Evolutionary conservation across 768 basidiomycete species (phyloP).

Genomic region (Tulasnella sp.): DNA sequence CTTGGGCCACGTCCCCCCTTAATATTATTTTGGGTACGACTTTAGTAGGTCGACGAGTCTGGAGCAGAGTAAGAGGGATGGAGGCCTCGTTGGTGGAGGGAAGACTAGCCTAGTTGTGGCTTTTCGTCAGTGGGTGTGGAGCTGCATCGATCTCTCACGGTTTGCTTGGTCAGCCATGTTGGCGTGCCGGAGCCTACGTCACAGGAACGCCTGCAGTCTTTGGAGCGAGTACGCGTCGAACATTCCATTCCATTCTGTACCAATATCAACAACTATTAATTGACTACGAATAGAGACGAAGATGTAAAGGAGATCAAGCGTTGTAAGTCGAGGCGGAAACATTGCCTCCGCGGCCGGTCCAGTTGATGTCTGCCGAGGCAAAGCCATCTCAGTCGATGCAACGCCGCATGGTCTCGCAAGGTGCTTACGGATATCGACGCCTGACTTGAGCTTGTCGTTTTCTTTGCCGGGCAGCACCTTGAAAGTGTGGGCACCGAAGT

Average conservation of each 20-base stretch:
- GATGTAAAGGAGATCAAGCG: conserved; percentile 40
- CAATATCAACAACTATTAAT: conserved; percentile 11
- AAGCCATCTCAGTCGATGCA: neutral
- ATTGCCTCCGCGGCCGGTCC: conserved; percentile 97
- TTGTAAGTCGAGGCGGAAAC: conserved; percentile 88
- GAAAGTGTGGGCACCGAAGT: conserved; percentile 99
- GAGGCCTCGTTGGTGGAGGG: conserved; percentile 8
- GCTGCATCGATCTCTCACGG: conserved; percentile 19
- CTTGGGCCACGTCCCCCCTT: neutral
- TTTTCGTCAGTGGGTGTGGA: conserved; percentile 8
- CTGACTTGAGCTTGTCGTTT: conserved; percentile 75
- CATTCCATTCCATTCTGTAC: neutral
- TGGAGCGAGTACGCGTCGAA: neutral
- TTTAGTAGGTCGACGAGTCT: neutral
- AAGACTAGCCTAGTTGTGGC: neutral
- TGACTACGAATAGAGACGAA: conserved; percentile 1
- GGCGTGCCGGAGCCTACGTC: neutral
- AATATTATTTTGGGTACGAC: neutral
- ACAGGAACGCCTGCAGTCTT: neutral
- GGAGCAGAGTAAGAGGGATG: neutral
- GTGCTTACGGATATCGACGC: conserved; percentile 84
- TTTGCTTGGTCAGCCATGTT: neutral
- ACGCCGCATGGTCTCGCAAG: conserved; percentile 31
- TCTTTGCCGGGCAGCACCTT: conserved; percentile 89
- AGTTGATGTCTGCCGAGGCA: conserved; percentile 77